Evolutionary conservation across 2,329 filamentous ascomycete genomes (phyloP).

Genomic region (Diaporthe batatas): DNA sequence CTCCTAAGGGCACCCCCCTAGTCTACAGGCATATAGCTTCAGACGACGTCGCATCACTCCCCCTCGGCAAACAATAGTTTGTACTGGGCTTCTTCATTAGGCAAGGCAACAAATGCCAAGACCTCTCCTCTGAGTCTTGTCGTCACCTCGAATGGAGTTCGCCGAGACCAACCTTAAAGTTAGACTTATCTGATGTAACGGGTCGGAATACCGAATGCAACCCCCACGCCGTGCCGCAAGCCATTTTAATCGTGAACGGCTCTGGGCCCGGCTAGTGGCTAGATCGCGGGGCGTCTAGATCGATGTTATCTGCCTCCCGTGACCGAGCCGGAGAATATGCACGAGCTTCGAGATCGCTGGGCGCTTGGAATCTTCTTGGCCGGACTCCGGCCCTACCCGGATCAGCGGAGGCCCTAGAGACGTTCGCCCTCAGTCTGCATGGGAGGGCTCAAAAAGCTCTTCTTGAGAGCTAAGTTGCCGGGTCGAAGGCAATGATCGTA

Average conservation of each 20-base stretch:
- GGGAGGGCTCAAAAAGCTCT: too few relatives aligned
- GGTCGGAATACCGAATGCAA: constrained; percentile 24
- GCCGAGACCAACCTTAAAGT: constrained; percentile 25
- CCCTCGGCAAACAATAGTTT: constrained; percentile 23
- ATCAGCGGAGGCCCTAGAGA: background rate
- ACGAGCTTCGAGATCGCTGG: background rate
- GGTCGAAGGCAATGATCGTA: too few relatives aligned
- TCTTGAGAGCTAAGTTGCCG: too few relatives aligned
- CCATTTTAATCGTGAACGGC: background rate
- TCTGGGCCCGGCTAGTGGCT: background rate
- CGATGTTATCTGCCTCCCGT: constrained; percentile 3
- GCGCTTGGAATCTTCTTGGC: background rate
- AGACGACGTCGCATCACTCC: background rate
- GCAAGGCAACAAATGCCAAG: background rate
- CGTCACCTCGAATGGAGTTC: background rate
- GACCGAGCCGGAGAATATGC: background rate
- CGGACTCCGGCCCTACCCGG: too few relatives aligned
- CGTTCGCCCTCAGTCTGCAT: too few relatives aligned
- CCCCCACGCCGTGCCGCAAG: background rate
- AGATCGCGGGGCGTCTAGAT: constrained; percentile 9
- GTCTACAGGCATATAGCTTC: background rate
- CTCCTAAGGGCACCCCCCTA: background rate
- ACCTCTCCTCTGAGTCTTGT: background rate
- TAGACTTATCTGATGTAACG: constrained; percentile 27
- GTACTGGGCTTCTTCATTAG: constrained; percentile 11